Evolutionary conservation across 202 grass and related monocot genomes (phyloP).

Genomic region (Saccharum hybrid): DNA sequence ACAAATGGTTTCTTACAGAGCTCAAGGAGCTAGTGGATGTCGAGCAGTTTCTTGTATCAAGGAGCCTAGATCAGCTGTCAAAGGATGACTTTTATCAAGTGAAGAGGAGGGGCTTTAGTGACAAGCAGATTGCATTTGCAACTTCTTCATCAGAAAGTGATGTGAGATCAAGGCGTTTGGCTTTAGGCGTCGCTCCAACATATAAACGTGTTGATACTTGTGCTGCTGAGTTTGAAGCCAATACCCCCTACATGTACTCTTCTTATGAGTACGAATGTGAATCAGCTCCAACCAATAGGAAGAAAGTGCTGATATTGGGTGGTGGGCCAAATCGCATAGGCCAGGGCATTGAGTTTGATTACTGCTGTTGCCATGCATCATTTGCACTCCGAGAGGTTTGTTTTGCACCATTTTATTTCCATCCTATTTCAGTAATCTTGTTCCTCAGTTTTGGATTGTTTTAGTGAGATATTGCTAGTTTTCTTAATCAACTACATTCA

Average conservation of each 20-base stretch:
- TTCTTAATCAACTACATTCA: background rate
- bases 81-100: conserved; percentile 89
- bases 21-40: conserved; percentile 83
- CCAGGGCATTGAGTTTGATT: conserved; percentile 98
- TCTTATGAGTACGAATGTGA: conserved; percentile 96
- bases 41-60: conserved; percentile 69
- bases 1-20: conserved; percentile 90
- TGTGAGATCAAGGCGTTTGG: conserved; percentile 74
- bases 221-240: conserved; percentile 98
- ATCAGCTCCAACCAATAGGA: conserved; percentile 75
- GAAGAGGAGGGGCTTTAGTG: conserved; percentile 90
- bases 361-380: conserved; percentile 97
- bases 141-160: conserved; percentile 78
- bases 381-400: conserved; percentile 86
- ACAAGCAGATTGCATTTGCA: conserved; percentile 89
- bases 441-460: background rate
- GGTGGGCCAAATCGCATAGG: conserved; percentile 97
- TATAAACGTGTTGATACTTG: conserved; percentile 99
- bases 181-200: conserved; percentile 70
- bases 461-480: conserved; percentile 15
- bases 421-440: conserved; percentile 9
- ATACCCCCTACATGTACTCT: conserved; percentile 98
- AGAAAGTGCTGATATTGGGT: conserved; percentile 98
- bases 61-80: conserved; percentile 61
- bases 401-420: conserved; percentile 38